Base-by-base conservation (phyloP, 768 basidiomycete species). In the Termitomyces sp. region DNA sequence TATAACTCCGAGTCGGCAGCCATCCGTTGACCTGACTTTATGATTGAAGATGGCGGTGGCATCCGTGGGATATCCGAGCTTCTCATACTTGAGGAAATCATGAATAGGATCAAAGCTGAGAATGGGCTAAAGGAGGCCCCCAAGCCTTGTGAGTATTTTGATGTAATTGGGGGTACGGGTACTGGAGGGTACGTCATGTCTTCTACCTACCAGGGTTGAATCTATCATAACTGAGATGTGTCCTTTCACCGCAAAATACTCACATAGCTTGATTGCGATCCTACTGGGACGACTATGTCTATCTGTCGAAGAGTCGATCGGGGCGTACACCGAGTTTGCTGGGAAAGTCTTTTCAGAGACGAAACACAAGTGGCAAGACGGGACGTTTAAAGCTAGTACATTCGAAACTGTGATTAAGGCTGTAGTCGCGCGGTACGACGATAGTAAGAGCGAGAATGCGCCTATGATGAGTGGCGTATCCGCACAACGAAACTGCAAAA, bases 231-330 rank as follows among this genome's bases (percentile, higher is more conserved):
- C 3, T 14, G 8, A 12, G 3, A 6, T 42, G 20, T 25, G 17
- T n/a, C 31, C 37, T 25, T n/a, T n/a, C 17, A 17, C 2, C 1
- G 1, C 4, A 15, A 25, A 14, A 5, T 25, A 25, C 25, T 25
- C 25, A 25, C 25, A 11, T 12, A 69, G 65, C 8, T 7, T 72
- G 7, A 68, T 72, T 10, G 68, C 71, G 0, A 54, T 72, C 17
- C 62, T 72, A 56, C 61, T 72, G 15, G 71, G 71, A 5, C 64
- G 71, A 8, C 61, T 72, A n/a, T 46, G 67, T 7, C 66, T 72
- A 61, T 51, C 67, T 8, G 61, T 69, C 12, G 59, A 63, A 4
- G 57, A 69, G 2, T 69, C 69, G 32, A 69, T 71, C 31, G 31
- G 31, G 1, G 60, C n/a, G 10, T 72, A 70, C 56, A 43, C 29